A percentile compares a stretch with the other conserved stretches of the same genome.
Conservation (phyloP, 805 yeast species). For the Kuraishia piskuri region DNA sequence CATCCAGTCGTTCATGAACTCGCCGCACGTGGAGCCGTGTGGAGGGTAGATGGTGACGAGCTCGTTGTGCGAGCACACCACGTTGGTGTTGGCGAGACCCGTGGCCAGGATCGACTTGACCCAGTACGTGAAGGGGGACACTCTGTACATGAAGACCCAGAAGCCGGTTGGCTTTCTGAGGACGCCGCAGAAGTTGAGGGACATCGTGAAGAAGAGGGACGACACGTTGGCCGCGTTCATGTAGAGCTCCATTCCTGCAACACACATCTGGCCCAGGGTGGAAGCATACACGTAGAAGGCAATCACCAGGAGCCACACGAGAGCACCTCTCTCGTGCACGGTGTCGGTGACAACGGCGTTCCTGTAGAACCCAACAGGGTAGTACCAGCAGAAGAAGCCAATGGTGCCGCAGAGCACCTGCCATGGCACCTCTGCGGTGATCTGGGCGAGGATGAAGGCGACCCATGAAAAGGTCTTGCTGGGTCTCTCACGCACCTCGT, state of each 20-base stretch:
- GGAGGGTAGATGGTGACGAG: constrained; percentile 42
- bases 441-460: constrained; percentile 52
- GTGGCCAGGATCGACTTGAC: constrained; percentile 44
- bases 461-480: constrained; percentile 64
- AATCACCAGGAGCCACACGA: constrained; percentile 29
- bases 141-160: constrained; percentile 74
- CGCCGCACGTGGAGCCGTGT: constrained; percentile 47
- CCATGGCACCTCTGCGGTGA: constrained; percentile 62
- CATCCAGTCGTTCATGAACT: constrained; percentile 35
- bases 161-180: constrained; percentile 56
- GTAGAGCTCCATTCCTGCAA: constrained; percentile 50
- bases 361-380: constrained; percentile 57
- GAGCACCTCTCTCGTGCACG: constrained; percentile 46
- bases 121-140: constrained; percentile 62
- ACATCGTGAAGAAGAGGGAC: constrained; percentile 48
- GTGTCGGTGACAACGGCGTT: constrained; percentile 46
- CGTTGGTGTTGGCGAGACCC: constrained; percentile 42
- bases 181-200: constrained; percentile 73
- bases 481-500: constrained; percentile 69
- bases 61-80: constrained; percentile 42
- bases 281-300: constrained; percentile 47
- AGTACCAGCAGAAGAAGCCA: constrained; percentile 57
- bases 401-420: constrained; percentile 54
- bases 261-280: constrained; percentile 48
- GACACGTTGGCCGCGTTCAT: constrained; percentile 60